These are phyloP conservation scores for Immersiporthe knoxdaviesiana DNA, from an alignment of 2,329 filamentous ascomycete genomes.

Conservation along the genomic window DNA sequence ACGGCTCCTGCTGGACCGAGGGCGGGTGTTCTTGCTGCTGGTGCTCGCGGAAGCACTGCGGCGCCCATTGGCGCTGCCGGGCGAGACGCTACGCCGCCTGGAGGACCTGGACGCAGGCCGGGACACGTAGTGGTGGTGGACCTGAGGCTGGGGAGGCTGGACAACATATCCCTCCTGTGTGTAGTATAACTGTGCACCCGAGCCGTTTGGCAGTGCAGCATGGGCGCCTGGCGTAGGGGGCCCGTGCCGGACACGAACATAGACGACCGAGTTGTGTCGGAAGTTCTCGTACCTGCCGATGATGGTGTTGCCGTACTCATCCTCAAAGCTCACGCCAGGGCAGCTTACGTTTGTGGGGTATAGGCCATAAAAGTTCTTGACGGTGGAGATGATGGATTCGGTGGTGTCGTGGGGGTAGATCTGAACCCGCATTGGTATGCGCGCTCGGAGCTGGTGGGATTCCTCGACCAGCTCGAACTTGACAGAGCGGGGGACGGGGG, in stretches of 20 bases:
- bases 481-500: constrained; percentile 69
- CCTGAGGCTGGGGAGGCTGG: constrained; percentile 54
- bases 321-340: constrained; percentile 92
- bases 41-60: constrained; percentile 75
- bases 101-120: constrained; percentile 72
- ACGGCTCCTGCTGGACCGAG: constrained; percentile 71
- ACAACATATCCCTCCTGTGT: constrained; percentile 57
- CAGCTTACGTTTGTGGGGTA: constrained; percentile 73
- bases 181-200: constrained; percentile 57
- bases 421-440: constrained; percentile 82
- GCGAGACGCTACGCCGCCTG: constrained; percentile 79
- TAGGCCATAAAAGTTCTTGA: constrained; percentile 98
- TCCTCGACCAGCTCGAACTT: constrained; percentile 78
- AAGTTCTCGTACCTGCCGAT: constrained; percentile 98
- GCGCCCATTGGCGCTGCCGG: constrained; percentile 66
- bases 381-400: constrained; percentile 95
- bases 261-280: constrained; percentile 86
- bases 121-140: constrained; percentile 64
- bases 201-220: constrained; percentile 57
- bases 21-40: constrained; percentile 67
- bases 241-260: constrained; percentile 81
- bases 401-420: constrained; percentile 96
- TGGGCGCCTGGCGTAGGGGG: constrained; percentile 50
- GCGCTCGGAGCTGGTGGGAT: constrained; percentile 69
- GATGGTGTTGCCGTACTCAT: constrained; percentile 83